A percentile compares a stretch with the other conserved stretches of the same genome.
Evolutionary conservation across 163 green algal genomes (phyloP).

Genomic region (Scenedesmus sp.): DNA sequence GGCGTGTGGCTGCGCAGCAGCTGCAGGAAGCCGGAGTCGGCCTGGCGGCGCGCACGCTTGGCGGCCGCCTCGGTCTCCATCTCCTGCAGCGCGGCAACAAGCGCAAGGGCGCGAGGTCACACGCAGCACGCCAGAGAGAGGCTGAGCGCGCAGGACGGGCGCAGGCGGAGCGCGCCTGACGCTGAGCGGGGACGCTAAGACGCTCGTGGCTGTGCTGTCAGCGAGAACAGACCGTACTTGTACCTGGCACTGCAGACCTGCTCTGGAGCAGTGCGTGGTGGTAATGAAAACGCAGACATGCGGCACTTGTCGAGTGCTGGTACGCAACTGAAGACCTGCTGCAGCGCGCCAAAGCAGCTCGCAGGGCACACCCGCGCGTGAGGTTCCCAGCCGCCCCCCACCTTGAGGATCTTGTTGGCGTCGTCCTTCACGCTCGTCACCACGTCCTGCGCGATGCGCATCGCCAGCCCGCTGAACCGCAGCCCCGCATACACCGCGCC

Average conservation of each 20-base stretch:
- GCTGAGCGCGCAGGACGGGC: background rate
- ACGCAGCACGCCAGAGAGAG: background rate
- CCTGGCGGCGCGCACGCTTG: slow-evolving; percentile 22
- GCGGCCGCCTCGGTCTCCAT: slow-evolving; percentile 50
- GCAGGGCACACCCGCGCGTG: too few relatives aligned
- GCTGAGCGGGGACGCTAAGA: too few relatives aligned
- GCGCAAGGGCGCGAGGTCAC: background rate
- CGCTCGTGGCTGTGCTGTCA: too few relatives aligned
- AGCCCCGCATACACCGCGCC: slow-evolving; percentile 44
- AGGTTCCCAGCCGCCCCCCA: background rate
- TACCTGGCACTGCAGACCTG: too few relatives aligned
- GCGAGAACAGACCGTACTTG: too few relatives aligned
- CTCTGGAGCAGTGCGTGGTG: too few relatives aligned
- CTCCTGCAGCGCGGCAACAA: slow-evolving; percentile 20
- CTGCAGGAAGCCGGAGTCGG: slow-evolving; percentile 46
- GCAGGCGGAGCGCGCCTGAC: too few relatives aligned
- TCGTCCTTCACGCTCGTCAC: slow-evolving; percentile 42
- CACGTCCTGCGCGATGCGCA: slow-evolving; percentile 35
- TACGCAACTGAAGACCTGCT: too few relatives aligned
- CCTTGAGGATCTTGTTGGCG: slow-evolving; percentile 43
- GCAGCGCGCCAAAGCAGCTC: too few relatives aligned
- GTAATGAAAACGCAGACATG: too few relatives aligned
- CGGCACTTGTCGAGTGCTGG: too few relatives aligned
- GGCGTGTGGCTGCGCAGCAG: slow-evolving; percentile 38
- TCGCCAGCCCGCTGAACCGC: slow-evolving; percentile 54